Evolutionary conservation across 2,329 filamentous ascomycete genomes (phyloP), one percentile per base, ranked within the genome.

Genomic region (Sporothrix luriei): DNA sequence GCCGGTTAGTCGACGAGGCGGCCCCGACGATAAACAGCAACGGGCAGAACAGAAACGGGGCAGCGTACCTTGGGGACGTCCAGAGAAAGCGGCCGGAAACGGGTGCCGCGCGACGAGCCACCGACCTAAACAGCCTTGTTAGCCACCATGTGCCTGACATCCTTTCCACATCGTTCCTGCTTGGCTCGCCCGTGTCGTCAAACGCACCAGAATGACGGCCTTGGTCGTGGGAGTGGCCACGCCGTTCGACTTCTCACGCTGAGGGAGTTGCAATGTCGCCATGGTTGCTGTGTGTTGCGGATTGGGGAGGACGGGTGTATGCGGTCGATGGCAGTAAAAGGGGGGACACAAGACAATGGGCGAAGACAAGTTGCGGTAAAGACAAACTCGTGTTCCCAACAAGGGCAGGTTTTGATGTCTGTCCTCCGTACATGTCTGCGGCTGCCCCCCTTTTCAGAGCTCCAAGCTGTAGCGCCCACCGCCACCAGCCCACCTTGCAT

Each of bases 71-170:
- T 98, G 76, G 95, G 95, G 69, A 97, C 86, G 82, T 99, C 95
- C 76, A 98, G 91, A 69, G 93, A 97, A 75, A 99, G 86, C 76
- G 95, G 95, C 75, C 95, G 88, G 83, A 98, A 98, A 75, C 95
- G 89, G 73, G 95, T 99, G 79, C 95, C 95, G 85, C 95, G 88
- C 71, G 94, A 97, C 69, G 95, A 94, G 72, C 95, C 94, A 74
- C 94, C 94, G 77, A 98, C 94, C 94, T 97, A 62, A 55, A 54
- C 48, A 71, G 29, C 29, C 62, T 29, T 71, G 74, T 76, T 69
- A 78, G 73, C 46, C 21, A 54, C 51, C n/a, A 16, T 43, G 16
- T 40, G n/a, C 16, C 40, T 16, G 13, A 14, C 2, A 43, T 38
- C 51, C 21, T 52, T 14, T 52, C 14, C 43, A 29, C 40, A 10